Evolutionary conservation across 1,139 yeast species (phyloP).

Genomic region (Debaryomyces sp.): DNA sequence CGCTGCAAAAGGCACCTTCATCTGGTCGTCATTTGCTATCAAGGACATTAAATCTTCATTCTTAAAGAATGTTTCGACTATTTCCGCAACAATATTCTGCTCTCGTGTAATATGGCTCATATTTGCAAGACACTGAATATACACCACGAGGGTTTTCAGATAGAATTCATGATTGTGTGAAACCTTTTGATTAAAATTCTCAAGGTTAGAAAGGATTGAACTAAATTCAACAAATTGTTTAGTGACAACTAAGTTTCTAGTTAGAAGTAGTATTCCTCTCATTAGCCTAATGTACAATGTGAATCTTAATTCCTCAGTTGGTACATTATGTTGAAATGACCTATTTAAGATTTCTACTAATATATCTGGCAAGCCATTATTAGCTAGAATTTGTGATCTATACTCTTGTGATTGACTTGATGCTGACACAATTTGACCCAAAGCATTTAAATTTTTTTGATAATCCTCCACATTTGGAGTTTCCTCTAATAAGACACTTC

Average conservation of each 20-base stretch:
- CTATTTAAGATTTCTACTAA: not conserved
- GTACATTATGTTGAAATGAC: not conserved
- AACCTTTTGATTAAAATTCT: slow-evolving; percentile 11
- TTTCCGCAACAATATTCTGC: not conserved
- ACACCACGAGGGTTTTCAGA: slow-evolving; percentile 18
- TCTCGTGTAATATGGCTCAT: slow-evolving; percentile 11
- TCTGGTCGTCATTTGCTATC: slow-evolving; percentile 8
- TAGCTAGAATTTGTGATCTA: slow-evolving; percentile 4
- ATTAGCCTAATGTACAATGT: slow-evolving; percentile 17
- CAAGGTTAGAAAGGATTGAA: slow-evolving; percentile 12
- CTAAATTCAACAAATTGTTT: slow-evolving; percentile 10
- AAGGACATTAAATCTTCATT: slow-evolving; percentile 5
- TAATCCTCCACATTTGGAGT: not conserved
- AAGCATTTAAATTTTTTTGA: slow-evolving; percentile 1
- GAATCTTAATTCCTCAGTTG: not conserved
- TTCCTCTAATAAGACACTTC: not conserved
- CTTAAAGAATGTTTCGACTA: slow-evolving; percentile 4
- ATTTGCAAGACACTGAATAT: slow-evolving; percentile 27
- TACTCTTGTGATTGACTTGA: slow-evolving; percentile 6
- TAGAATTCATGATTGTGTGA: slow-evolving; percentile 13
- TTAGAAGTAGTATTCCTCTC: slow-evolving; percentile 23
- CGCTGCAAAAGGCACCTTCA: slow-evolving; percentile 11
- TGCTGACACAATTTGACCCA: slow-evolving; percentile 7
- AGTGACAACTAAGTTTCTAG: slow-evolving; percentile 20
- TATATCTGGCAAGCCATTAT: not conserved